Evolutionary conservation across 2,329 filamentous ascomycete species (phyloP), one percentile per base, ranked within the genome.

Genomic region (Ceratocystis harringtonii): DNA sequence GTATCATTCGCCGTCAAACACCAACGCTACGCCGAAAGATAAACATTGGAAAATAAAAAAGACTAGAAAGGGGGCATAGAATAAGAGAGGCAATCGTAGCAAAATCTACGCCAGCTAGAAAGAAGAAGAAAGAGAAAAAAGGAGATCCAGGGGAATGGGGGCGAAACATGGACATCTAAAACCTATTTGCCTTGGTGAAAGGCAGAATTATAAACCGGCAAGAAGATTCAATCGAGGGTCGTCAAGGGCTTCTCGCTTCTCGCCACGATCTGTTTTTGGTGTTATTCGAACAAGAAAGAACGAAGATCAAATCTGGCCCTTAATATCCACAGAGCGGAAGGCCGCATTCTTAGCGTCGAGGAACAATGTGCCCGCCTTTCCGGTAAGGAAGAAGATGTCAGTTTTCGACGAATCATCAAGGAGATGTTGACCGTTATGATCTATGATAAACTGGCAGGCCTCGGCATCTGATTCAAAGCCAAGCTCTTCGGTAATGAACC

Each of bases 401-500:
- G 22, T 55, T 43, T 48, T 57, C 2, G 65, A 61, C 69, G 84
- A 83, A 69, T 89, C 86, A 69, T 86, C 81, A 69, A 97, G 82
- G 45, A 95, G 78, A 45, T 87, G 78, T 74, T 90, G 84, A 63
- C 87, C 89, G 70, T 86, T 82, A 72, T 94, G 79, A 69, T 95
- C 87, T 72, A 89, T 85, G 73, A 99, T 84, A 76, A 97, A 99
- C 74, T 94, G 88, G 68, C 88, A 88, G 69, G 91, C 91, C 77
- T 95, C 90, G 72, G 88, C 84, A 77, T 96, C 91, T 67, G 89
- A 91, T 75, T 96, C 91, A 75, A 99, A 99, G 62, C 89, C 91
- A 72, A 99, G 87, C 76, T 97, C 92, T 76, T 96, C 90, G 67
- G 92, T 95, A 72, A 99, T 83, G 78, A 95, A 96, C 70, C 90